Evolutionary conservation across 164 flowering plant species (phyloP).

Genomic region (Litsea cubeba): DNA sequence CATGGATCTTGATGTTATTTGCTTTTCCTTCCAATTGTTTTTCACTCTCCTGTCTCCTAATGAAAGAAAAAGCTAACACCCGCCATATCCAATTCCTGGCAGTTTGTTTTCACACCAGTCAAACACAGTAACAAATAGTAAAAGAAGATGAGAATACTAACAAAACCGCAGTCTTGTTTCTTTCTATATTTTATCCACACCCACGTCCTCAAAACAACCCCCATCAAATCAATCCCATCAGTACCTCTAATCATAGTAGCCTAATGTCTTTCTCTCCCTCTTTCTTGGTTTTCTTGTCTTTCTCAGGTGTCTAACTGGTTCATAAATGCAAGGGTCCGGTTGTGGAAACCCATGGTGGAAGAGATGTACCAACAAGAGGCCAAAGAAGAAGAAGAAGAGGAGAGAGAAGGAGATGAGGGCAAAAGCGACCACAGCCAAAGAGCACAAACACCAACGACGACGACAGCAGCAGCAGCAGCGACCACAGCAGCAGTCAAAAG

Average conservation of each 20-base stretch:
- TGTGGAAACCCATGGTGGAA: conserved; percentile 63
- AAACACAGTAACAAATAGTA: too few species aligned
- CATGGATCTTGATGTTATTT: too few species aligned
- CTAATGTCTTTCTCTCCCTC: background rate
- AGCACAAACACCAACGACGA: conserved; percentile 24
- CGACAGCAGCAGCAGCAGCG: conserved; percentile 13
- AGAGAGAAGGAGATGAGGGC: conserved; percentile 2
- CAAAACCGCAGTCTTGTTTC: background rate
- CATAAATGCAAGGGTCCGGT: conserved; percentile 50
- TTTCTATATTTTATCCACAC: background rate
- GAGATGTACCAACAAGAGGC: conserved; percentile 51
- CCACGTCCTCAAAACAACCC: background rate
- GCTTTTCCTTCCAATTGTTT: too few species aligned
- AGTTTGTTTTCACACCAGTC: too few species aligned
- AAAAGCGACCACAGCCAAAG: conserved; percentile 7
- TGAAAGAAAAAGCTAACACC: too few species aligned
- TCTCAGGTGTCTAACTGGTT: conserved; percentile 52
- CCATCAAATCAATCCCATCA: conserved; percentile 5
- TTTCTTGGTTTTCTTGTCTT: background rate
- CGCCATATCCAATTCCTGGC: too few species aligned
- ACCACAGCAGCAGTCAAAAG: conserved; percentile 24
- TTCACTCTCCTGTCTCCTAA: too few species aligned
- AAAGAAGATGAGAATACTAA: too few species aligned
- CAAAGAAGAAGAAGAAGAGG: conserved; percentile 24
- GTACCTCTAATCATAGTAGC: background rate